Evolutionary conservation across 768 basidiomycete species (phyloP), one percentile per base, ranked within the genome.

Genomic region (Hydnomerulius pinastri): DNA sequence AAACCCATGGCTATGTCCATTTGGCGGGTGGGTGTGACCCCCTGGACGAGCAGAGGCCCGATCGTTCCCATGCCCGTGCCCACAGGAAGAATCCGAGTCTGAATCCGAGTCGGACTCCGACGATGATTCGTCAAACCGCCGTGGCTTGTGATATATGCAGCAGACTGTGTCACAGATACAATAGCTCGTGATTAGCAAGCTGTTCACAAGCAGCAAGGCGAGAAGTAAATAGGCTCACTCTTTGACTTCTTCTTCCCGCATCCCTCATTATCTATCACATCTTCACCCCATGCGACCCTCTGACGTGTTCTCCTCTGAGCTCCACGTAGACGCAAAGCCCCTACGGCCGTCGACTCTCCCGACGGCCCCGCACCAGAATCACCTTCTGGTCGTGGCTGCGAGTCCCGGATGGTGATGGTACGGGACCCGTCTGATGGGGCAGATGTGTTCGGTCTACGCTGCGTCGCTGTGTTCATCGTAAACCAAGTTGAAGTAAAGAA

Each of bases 221-320:
- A 15, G 15, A 25, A 33, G 9, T 30, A 23, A 46, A 29, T 15
- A 36, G 4, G 80, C 88, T 55, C 57, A 96, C 95, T 93, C 73
- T 98, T 98, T 24, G 92, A 92, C 55, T 88, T 91, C 71, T 97
- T 96, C 77, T 80, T 85, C 6, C 91, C 92, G 51, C 85, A 79
- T 0, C 86, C 85, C 61, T 98, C 95, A 62, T 98, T 97, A 66
- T 98, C 95, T 3, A 96, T 78, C 4, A 91, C 89, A 47, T 84
- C 87, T 15, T 92, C 87, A 18, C 71, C 79, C 95, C 95, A 97
- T 1, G 79, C 83, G 0, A 98, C 95, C 21, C 78, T 73, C 33
- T 78, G 82, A 25, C 71, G 70, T 23, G 71, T 71, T 25, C 73
- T 57, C 1, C 65, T 70, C 30, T 78, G 73, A 9, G 66, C 78